Evolutionary conservation across 176 grass and related monocot genomes (phyloP).

Genomic region (Eremochloa ophiuroides): DNA sequence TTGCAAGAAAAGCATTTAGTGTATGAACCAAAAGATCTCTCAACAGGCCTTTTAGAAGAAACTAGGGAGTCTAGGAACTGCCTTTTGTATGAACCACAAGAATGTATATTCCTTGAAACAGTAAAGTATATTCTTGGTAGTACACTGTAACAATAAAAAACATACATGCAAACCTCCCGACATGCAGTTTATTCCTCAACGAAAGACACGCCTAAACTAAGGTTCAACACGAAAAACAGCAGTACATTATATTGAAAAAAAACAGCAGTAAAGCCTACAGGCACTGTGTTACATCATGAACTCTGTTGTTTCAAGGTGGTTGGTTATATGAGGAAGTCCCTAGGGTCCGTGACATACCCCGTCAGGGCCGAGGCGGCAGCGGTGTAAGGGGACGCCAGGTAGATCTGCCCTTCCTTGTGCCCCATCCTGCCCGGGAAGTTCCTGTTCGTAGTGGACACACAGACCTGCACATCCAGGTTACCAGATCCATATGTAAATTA

Average conservation of each 20-base stretch:
- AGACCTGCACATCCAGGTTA: conserved; percentile 49
- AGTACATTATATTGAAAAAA: background rate
- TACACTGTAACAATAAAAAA: background rate
- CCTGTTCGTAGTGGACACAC: conserved; percentile 90
- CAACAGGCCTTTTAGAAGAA: too few relatives aligned
- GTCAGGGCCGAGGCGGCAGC: conserved; percentile 74
- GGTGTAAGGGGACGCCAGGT: conserved; percentile 84
- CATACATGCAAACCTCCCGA: background rate
- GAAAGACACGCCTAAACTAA: background rate
- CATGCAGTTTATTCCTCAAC: conserved; percentile 23
- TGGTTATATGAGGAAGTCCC: conserved; percentile 69
- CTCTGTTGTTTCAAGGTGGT: background rate
- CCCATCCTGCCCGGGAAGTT: conserved; percentile 98
- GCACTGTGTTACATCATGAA: background rate
- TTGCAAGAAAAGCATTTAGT: too few relatives aligned
- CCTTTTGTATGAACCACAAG: background rate
- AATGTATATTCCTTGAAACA: background rate
- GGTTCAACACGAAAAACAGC: background rate
- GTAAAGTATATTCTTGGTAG: background rate
- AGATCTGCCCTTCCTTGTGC: conserved; percentile 94
- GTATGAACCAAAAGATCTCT: too few relatives aligned
- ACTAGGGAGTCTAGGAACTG: too few relatives aligned
- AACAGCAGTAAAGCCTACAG: background rate
- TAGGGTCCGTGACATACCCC: conserved; percentile 78
- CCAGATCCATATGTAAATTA: background rate